Percentiles rank a stretch among this genome's conserved stretches.
Evolutionary conservation across 2,329 filamentous ascomycete genomes (phyloP).

Genomic region (Botrytis fabae): DNA sequence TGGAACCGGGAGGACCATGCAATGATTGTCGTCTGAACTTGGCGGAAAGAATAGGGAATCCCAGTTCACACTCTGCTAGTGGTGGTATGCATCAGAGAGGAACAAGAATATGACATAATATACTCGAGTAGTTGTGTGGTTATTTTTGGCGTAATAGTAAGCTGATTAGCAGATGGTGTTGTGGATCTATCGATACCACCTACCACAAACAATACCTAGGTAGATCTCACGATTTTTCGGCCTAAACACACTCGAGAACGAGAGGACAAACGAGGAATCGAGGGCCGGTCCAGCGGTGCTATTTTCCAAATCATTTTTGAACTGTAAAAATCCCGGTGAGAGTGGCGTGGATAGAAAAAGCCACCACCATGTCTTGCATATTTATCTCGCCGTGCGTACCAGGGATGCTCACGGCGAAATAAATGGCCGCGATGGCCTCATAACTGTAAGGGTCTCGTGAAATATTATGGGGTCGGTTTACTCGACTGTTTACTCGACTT

Average conservation of each 20-base stretch:
- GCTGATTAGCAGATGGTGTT: conserved; percentile 3
- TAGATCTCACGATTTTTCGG: not conserved
- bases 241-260: not conserved
- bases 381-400: conserved; percentile 16
- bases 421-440: conserved; percentile 12
- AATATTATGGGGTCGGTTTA: conserved; percentile 6
- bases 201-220: not conserved
- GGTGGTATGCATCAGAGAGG: conserved; percentile 9
- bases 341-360: conserved; percentile 1
- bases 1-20: conserved; percentile 9
- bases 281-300: not conserved
- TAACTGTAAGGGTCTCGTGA: not conserved
- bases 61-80: conserved; percentile 3
- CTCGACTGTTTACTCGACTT: not conserved
- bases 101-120: conserved; percentile 4
- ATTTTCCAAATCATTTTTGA: not conserved
- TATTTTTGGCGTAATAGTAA: conserved; percentile 16
- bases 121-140: not conserved
- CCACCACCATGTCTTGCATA: conserved; percentile 17
- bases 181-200: conserved; percentile 10
- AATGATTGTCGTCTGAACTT: conserved; percentile 19
- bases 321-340: not conserved
- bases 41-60: conserved; percentile 3
- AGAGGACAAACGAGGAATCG: not conserved
- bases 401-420: conserved; percentile 8